Base-by-base conservation (phyloP, 1,284 basidiomycete genomes). In the Volvariella volvacea region DNA sequence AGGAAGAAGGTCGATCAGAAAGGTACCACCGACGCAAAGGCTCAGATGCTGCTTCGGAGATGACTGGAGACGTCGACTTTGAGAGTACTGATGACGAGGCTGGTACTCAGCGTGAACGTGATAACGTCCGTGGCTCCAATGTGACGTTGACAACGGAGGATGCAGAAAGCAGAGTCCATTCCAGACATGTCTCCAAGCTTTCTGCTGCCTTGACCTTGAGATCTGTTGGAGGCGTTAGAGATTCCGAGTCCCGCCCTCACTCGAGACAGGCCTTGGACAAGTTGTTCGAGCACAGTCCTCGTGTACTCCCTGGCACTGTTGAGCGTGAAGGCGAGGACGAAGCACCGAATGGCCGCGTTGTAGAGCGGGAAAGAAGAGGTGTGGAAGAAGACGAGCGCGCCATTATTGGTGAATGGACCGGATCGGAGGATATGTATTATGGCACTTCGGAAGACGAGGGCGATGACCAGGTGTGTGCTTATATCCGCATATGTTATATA, bases 401-500 rank as follows among this genome's bases (percentile, higher is more conserved):
- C 45, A 66, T 71, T 32, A 72, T 78, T 14, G 81, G 70, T 4
- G 86, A 89, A 52, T 89, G 86, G 86, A 88, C 87, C 1, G 86
- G 82, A 9, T 85, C 84, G 25, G 86, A 89, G 55, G 85, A 87
- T 58, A 52, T 78, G 36, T 67, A 66, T 41, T 66, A 66, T 15
- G 76, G 74, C 46, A 65, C 65, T 22, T 79, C 80, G 17, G 81
- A 82, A 31, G 79, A 84, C 51, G 80, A 68, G 70, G 85, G 85
- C 53, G 50, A 69, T 12, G 25, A 28, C 12, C 25, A 28, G 25
- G 25, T 28, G 25, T 6, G 25, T 28, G 12, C n/a, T n/a, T n/a
- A n/a, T n/a, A n/a, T n/a, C n/a, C n/a, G n/a, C n/a, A n/a, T n/a
- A n/a, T n/a, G n/a, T n/a, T n/a, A n/a, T n/a, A n/a, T n/a, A n/a